These are phyloP conservation scores for Fusarium brachygibbosum DNA, from an alignment of 2,329 filamentous ascomycete species.

Conservation along the genomic window DNA sequence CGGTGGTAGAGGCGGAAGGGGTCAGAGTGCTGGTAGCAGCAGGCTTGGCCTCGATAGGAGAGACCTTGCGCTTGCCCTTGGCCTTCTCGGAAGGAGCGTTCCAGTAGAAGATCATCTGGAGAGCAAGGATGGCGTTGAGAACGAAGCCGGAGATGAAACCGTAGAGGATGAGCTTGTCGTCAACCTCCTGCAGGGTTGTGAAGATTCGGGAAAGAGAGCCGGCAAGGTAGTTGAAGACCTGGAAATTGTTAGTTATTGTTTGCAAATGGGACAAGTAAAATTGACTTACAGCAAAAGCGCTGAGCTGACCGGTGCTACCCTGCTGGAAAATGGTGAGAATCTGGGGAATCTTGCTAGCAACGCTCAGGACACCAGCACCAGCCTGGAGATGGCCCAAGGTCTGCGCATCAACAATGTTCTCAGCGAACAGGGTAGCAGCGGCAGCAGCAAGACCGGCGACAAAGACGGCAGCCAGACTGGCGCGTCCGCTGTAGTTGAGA, in stretches of 20 bases:
- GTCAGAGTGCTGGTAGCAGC: slow-evolving; percentile 40
- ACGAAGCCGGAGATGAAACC: slow-evolving; percentile 91
- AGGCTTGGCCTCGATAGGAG: slow-evolving; percentile 49
- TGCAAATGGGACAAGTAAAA: rapidly evolving
- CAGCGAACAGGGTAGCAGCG: slow-evolving; percentile 77
- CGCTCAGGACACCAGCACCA: slow-evolving; percentile 83
- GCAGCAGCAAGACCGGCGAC: slow-evolving; percentile 80
- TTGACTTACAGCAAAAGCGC: slow-evolving; percentile 87
- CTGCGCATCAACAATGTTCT: slow-evolving; percentile 73
- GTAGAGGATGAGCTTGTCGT: slow-evolving; percentile 96
- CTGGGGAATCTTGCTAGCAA: slow-evolving; percentile 94
- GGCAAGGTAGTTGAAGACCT: slow-evolving; percentile 98
- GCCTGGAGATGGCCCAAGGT: slow-evolving; percentile 83
- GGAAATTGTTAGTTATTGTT: slow-evolving; percentile 10
- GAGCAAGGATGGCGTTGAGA: slow-evolving; percentile 88
- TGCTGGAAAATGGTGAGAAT: slow-evolving; percentile 87
- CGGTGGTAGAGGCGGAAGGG: slow-evolving; percentile 42
- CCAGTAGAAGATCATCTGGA: slow-evolving; percentile 98
- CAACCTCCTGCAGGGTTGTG: slow-evolving; percentile 96
- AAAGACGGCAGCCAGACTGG: slow-evolving; percentile 78
- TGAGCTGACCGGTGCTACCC: slow-evolving; percentile 93
- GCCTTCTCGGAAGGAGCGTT: slow-evolving; percentile 71
- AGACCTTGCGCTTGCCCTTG: slow-evolving; percentile 59
- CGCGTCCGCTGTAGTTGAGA: slow-evolving; percentile 81
- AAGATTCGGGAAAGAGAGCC: slow-evolving; percentile 96